Evolutionary conservation across 345 rosid species (phyloP), one percentile per base, ranked within the genome.

Genomic region (Eucalyptus viminalis): DNA sequence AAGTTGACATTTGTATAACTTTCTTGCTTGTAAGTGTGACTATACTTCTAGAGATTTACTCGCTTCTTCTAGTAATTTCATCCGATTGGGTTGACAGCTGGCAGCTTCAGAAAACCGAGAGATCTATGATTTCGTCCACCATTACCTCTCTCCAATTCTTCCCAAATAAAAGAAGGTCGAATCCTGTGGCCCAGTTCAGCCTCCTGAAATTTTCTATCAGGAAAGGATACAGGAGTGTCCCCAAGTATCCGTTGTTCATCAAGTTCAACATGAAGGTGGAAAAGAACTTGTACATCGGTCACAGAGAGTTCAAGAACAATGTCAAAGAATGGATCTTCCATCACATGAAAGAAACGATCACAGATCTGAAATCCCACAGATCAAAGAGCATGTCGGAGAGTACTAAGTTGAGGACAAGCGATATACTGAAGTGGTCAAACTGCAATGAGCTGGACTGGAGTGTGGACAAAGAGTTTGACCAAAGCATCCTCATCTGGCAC

Each of bases 281-380:
- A 40, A 69, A 31, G 80, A 0, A 34, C 80, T 31, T 67, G 6
- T 67, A 3, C 4, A 3, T 16, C 7, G 2, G 13, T 69, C 11
- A 34, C 2, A 69, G 34, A 34, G 43, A 69, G 80, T 69, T 69
- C 43, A 34, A 4, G 80, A 69, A n/a, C 4, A 69, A 69, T 0
- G 3, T 69, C 80, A 31, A 69, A 17, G 80, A 16, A 15, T 69
- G 80, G 80, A 9, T 69, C 80, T 31, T 31, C 21, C 3, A 1
- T 31, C 8, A 15, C 40, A 15, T 67, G 80, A 8, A 2, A 2
- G 7, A 67, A 4, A 67, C 1, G 19, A 4, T 16, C 80, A 0
- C 3, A 14, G 2, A 16, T 3, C 4, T 9, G 22, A 4, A 16
- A 8, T 0, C 4, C 44, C 0, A 0, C 13, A 3, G 7, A 8